Percentiles rank a stretch among this genome's conserved stretches.
Evolutionary conservation across 1,284 basidiomycete genomes (phyloP).

Genomic region (Pascua sp.): DNA sequence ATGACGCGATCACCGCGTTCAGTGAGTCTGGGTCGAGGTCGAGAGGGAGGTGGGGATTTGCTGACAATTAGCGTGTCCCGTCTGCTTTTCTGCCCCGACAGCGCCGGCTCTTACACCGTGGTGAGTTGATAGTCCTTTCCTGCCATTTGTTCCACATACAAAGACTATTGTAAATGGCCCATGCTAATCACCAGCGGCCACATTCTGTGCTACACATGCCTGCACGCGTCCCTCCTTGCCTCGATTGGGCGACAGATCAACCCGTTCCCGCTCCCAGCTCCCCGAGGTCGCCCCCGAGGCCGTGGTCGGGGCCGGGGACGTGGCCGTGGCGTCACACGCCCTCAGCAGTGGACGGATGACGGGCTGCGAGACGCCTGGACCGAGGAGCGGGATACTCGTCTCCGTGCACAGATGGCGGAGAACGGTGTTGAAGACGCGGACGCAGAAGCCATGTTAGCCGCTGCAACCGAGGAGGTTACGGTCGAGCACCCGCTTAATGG

Average conservation of each 20-base stretch:
- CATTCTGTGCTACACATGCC: slow-evolving; percentile 40
- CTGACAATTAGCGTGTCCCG: slow-evolving; percentile 34
- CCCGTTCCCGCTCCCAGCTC: slow-evolving; percentile 21
- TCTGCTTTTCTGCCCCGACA: slow-evolving; percentile 38
- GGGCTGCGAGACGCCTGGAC: slow-evolving; percentile 14
- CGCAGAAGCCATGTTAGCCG: slow-evolving; percentile 15
- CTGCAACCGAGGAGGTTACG: slow-evolving; percentile 9
- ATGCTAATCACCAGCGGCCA: slow-evolving; percentile 33
- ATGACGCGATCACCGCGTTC: slow-evolving; percentile 11
- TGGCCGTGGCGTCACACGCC: slow-evolving; percentile 1
- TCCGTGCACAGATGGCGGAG: slow-evolving; percentile 1
- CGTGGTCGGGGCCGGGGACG: slow-evolving; percentile 18
- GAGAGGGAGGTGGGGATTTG: not conserved
- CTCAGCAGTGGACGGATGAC: slow-evolving; percentile 32
- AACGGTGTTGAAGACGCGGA: slow-evolving; percentile 8
- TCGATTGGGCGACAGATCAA: slow-evolving; percentile 36
- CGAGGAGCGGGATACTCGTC: not conserved
- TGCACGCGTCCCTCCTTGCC: slow-evolving; percentile 36
- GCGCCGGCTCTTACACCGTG: slow-evolving; percentile 39
- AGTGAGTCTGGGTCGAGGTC: slow-evolving; percentile 5
- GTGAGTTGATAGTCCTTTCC: slow-evolving; percentile 18
- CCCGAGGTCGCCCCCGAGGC: slow-evolving; percentile 4
- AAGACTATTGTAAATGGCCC: too few species aligned
- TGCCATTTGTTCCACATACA: not conserved
- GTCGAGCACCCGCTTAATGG: slow-evolving; percentile 33